These are phyloP conservation scores for Leersia perrieri DNA, from an alignment of 176 grass and related monocot genomes.

Conservation along the genomic window DNA sequence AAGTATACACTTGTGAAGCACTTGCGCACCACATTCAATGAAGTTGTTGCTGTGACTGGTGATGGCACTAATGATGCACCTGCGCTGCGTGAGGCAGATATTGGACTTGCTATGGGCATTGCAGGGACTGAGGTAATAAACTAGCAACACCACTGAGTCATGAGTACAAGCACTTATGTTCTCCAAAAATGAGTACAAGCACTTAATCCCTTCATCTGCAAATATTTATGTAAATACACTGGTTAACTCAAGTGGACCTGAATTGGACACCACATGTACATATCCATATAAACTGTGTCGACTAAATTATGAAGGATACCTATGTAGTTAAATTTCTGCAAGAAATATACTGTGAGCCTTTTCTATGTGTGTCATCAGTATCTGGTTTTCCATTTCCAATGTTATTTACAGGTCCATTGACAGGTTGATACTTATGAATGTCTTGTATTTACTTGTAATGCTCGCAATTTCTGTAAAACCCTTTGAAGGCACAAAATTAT, in stretches of 20 bases:
- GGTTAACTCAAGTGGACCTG: neutral
- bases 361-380: neutral
- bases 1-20: slow-evolving; percentile 78
- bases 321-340: neutral
- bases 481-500: neutral
- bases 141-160: slow-evolving; percentile 23
- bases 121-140: slow-evolving; percentile 90
- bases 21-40: slow-evolving; percentile 58
- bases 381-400: slow-evolving; percentile 7
- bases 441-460: neutral
- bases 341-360: neutral
- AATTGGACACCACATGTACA: neutral
- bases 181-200: neutral
- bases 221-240: neutral
- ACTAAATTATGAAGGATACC: neutral
- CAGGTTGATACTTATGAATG: neutral
- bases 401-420: neutral
- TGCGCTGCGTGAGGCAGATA: slow-evolving; percentile 89
- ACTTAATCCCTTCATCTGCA: neutral
- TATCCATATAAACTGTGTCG: neutral
- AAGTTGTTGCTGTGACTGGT: slow-evolving; percentile 98
- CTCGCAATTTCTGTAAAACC: neutral
- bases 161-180: neutral
- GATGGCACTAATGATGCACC: slow-evolving; percentile 97
- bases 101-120: slow-evolving; percentile 98